phyloP scores from a whole-genome alignment of 1,139 yeast genomes.

The Yamadazyma taylorii region DNA sequence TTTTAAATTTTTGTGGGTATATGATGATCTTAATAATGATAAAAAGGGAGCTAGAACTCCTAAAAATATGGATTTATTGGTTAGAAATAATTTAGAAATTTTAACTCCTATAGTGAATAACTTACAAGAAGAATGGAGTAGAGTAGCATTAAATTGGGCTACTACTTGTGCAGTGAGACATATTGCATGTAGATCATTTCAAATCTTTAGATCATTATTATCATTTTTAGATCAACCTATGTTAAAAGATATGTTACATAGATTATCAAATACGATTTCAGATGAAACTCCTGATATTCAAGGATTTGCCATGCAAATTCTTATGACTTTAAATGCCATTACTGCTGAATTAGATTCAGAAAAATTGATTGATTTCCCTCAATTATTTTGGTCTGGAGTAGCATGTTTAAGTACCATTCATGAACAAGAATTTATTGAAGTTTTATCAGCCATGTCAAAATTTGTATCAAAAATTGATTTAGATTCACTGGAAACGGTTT shows the following conservation, averaged over 20 bases:
- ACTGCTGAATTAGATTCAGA: conserved; percentile 81
- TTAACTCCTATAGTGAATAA: conserved; percentile 50
- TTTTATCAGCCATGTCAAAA: conserved; percentile 75
- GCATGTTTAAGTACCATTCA: conserved; percentile 90
- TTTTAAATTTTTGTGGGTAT: conserved; percentile 63
- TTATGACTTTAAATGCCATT: conserved; percentile 92
- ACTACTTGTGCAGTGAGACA: conserved; percentile 97
- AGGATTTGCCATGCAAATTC: conserved; percentile 95
- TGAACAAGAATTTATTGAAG: conserved; percentile 91
- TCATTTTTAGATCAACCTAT: conserved; percentile 80
- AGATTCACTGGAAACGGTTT: conserved; percentile 82
- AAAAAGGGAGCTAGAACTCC: conserved; percentile 87
- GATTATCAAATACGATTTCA: conserved; percentile 89
- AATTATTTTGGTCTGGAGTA: conserved; percentile 92
- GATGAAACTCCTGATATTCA: conserved; percentile 89
- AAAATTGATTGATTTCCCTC: conserved; percentile 84
- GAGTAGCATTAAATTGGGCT: conserved; percentile 87
- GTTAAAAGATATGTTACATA: conserved; percentile 91
- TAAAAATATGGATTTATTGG: conserved; percentile 77
- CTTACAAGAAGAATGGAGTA: conserved; percentile 81
- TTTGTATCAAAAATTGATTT: conserved; percentile 85
- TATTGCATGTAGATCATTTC: conserved; percentile 94
- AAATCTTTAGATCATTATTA: conserved; percentile 79
- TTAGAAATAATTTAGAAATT: conserved; percentile 61
- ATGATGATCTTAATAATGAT: conserved; percentile 79